These are phyloP conservation scores for Capsicum pubescens DNA, from an alignment of 257 asterid genomes.

Conservation along the genomic window DNA sequence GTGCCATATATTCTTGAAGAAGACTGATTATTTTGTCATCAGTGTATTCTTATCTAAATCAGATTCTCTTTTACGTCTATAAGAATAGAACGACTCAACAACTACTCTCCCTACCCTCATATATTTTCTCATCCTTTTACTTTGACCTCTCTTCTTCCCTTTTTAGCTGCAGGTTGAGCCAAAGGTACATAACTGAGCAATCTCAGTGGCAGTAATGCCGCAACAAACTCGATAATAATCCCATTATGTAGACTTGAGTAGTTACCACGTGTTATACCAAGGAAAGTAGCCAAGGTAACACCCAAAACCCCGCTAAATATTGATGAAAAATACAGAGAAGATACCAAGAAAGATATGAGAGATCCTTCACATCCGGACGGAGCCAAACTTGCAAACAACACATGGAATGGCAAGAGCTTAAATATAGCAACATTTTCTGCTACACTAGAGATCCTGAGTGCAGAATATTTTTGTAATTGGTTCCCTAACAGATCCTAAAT, in stretches of 20 bases:
- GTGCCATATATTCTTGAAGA: background rate
- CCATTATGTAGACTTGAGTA: conserved; percentile 73
- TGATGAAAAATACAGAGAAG: conserved; percentile 71
- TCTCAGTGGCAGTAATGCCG: conserved; percentile 68
- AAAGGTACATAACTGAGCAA: conserved; percentile 45
- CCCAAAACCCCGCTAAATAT: conserved; percentile 72
- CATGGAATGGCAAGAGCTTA: too few species aligned
- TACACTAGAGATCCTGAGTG: too few species aligned
- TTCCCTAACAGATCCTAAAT: too few species aligned
- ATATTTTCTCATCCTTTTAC: conserved; percentile 33
- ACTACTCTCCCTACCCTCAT: conserved; percentile 66
- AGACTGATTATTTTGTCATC: background rate
- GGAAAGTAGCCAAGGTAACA: conserved; percentile 65
- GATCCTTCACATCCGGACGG: conserved; percentile 87
- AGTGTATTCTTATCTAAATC: conserved; percentile 26
- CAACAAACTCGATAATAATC: conserved; percentile 65
- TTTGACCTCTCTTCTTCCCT: too few species aligned
- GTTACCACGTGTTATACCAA: conserved; percentile 64
- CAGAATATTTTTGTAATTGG: too few species aligned
- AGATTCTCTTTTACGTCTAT: conserved; percentile 58
- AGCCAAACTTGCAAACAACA: conserved; percentile 35
- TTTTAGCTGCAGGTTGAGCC: too few species aligned
- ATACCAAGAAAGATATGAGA: conserved; percentile 72
- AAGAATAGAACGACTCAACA: conserved; percentile 52
- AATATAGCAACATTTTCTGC: too few species aligned